Base-by-base conservation (phyloP, 805 yeast species). In the Metschnikowia baotianmanensis region DNA sequence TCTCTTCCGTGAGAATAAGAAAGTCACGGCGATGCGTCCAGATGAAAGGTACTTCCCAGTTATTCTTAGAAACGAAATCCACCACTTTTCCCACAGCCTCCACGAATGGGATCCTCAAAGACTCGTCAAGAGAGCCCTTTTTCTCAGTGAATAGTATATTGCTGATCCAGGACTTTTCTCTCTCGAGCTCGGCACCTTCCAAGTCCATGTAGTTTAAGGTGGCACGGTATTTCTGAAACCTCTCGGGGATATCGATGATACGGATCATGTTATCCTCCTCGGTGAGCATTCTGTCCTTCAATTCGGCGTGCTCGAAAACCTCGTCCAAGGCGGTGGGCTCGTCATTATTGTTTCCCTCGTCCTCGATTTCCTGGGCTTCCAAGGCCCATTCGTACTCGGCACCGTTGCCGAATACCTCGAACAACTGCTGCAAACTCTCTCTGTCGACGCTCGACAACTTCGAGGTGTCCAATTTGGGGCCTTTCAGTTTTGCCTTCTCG, bases 361-460 rank as follows among this genome's bases (percentile, higher is more conserved):
- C 82, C 51, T 77, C 83, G 41, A 71, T 74, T 46, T 77, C 80
- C 65, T 90, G 96, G 21, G 87, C 93, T 56, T 88, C 96, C 40
- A 93, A 71, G 10, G 99, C 99, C 98, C 99, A 93, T 42, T 87
- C 96, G 63, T 93, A 93, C 57, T 91, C 97, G 49, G 82, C 89
- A 37, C 99, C 99, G 61, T 89, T 95, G 50, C 99, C 99, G 59
- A 93, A 93, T 11, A 93, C 87, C 60, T 93, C 99, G 56, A 82
- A 89, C 58, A 93, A 77, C 62, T 91, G 97, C 56, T 88, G 93
- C 49, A 91, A 77, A 59, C 87, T 86, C 55, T 93, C 98, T 40
- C 93, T 83, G 53, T 93, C 96, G 67, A 55, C 86, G 75, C 47
- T 77, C 1, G 83, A 72, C 29, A 79, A 67, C 51, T 78, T 78